These are phyloP conservation scores for Pyrrhoderma noxium DNA, from an alignment of 1,284 basidiomycete species.

Conservation along the genomic window DNA sequence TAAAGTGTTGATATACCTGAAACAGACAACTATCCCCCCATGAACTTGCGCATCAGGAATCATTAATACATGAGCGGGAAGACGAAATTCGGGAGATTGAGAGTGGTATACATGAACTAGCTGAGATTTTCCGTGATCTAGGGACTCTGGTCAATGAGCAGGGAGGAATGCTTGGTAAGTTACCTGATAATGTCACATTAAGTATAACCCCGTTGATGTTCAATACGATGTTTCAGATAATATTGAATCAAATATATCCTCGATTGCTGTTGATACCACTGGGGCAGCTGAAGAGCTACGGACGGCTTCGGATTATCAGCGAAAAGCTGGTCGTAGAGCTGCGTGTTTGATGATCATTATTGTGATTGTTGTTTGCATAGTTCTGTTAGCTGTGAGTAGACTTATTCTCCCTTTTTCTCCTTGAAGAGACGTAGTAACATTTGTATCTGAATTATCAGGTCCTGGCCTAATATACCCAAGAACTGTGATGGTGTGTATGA, in stretches of 20 bases:
- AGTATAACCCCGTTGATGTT: not conserved
- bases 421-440: no score
- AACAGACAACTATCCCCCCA: conserved; percentile 67
- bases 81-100: conserved; percentile 95
- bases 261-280: conserved; percentile 77
- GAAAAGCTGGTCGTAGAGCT: conserved; percentile 85
- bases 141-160: conserved; percentile 94
- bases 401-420: no score
- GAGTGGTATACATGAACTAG: conserved; percentile 92
- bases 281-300: conserved; percentile 85
- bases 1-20: not conserved
- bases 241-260: conserved; percentile 91
- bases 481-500: no score
- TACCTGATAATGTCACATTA: not conserved
- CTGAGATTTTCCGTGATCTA: conserved; percentile 95
- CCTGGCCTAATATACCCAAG: no score
- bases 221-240: conserved; percentile 59
- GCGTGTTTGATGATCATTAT: conserved; percentile 87
- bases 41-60: conserved; percentile 95
- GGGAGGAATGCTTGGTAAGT: conserved; percentile 87
- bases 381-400: conserved; percentile 81
- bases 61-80: conserved; percentile 92
- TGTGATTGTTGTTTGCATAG: conserved; percentile 81
- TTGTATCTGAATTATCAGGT: no score
- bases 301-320: conserved; percentile 90